Percentiles rank a stretch among this genome's conserved stretches.
These are phyloP conservation scores for Babesia caballi DNA, from an alignment of 169 alveolate species.

Conservation along the genomic window DNA sequence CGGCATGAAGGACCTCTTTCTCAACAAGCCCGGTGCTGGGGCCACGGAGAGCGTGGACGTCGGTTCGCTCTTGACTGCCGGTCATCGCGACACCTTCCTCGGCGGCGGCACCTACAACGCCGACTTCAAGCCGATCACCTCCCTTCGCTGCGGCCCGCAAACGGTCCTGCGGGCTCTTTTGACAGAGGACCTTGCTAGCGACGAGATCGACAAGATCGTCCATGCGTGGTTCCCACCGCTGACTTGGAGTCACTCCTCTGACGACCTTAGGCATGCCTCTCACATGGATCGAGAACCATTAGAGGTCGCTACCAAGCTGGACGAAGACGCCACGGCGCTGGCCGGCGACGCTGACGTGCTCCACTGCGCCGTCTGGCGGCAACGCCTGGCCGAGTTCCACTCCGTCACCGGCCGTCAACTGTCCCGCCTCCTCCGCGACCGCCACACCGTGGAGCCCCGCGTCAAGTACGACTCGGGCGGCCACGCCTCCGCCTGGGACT, in stretches of 20 bases:
- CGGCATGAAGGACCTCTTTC: slow-evolving; percentile 30
- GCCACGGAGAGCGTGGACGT: slow-evolving; percentile 1
- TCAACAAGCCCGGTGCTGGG: not conserved
- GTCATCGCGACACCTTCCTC: not conserved
- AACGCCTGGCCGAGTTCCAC: not conserved
- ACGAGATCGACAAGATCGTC: slow-evolving; percentile 51
- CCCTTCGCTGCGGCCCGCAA: not conserved
- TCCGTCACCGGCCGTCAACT: not conserved
- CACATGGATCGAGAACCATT: not conserved
- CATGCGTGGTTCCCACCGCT: slow-evolving; percentile 26
- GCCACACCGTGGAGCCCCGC: not conserved
- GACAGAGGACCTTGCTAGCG: slow-evolving; percentile 41
- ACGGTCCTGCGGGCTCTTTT: slow-evolving; percentile 17
- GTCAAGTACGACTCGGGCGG: slow-evolving; percentile 31
- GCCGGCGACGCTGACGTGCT: not conserved
- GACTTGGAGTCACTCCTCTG: not conserved
- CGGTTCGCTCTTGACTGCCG: not conserved
- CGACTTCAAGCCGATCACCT: not conserved
- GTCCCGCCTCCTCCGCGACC: not conserved
- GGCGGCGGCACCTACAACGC: not conserved
- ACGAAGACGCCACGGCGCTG: not conserved
- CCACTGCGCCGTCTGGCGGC: slow-evolving; percentile 2
- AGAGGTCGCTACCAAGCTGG: not conserved
- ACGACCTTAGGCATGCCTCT: not conserved
- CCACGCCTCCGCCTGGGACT: not conserved